These are phyloP conservation scores for Cordia subcordata DNA, from an alignment of 257 asterid species.

Conservation along the genomic window DNA sequence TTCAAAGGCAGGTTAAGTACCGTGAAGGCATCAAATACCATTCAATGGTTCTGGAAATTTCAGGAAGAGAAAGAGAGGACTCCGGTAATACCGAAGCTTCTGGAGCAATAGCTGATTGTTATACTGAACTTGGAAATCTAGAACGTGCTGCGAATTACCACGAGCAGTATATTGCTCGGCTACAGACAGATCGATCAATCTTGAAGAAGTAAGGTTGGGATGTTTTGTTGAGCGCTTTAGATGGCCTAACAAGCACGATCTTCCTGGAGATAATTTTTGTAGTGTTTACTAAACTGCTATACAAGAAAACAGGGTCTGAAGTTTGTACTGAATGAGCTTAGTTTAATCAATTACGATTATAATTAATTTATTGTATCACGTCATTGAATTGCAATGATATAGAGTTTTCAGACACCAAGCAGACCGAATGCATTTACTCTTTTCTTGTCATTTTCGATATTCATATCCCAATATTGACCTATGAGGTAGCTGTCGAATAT, in stretches of 20 bases:
- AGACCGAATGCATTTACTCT: neutral
- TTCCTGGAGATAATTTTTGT: too few species aligned
- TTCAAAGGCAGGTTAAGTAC: conserved; percentile 87
- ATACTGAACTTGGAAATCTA: conserved; percentile 89
- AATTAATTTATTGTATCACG: too few species aligned
- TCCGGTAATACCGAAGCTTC: conserved; percentile 93
- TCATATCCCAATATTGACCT: neutral
- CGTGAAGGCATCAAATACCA: conserved; percentile 87
- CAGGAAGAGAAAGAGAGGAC: conserved; percentile 80
- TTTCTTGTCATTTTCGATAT: neutral
- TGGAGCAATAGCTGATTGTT: conserved; percentile 98
- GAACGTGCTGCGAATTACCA: conserved; percentile 88
- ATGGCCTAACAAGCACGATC: too few species aligned
- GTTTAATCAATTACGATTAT: too few species aligned
- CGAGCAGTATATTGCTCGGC: conserved; percentile 81
- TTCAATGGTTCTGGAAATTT: conserved; percentile 69
- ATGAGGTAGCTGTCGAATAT: too few species aligned
- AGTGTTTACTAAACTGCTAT: too few species aligned
- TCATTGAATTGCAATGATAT: too few species aligned
- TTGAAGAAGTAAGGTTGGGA: too few species aligned
- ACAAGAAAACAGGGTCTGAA: too few species aligned
- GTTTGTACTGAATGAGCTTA: too few species aligned
- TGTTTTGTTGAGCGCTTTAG: too few species aligned
- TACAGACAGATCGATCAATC: conserved; percentile 57
- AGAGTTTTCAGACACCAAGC: neutral